Base-by-base conservation (phyloP, 1,284 basidiomycete genomes). In the Afroboletus lepidellus region DNA sequence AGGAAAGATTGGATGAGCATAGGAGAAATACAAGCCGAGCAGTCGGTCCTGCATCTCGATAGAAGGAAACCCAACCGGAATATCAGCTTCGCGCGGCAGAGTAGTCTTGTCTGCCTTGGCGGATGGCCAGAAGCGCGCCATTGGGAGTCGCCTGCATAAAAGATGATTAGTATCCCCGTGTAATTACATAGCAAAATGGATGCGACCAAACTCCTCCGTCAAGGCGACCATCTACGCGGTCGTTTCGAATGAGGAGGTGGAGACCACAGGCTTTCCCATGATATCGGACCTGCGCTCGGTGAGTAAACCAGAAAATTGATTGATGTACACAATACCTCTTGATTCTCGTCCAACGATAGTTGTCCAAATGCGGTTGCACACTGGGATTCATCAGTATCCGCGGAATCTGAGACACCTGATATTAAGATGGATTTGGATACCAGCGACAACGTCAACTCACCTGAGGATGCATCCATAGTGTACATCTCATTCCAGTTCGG, bases 321-420 rank as follows among this genome's bases (percentile, higher is more conserved):
- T 9, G 15, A 33, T 29, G 36, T 24, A 3, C 5, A 56, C 62
- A 16, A 11, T 57, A 86, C 87, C 72, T 93, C 88, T 62, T 81
- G 79, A 63, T 91, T 84, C 64, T 93, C 90, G 58, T 92, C 87
- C 38, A 93, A 71, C 3, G 88, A 90, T n/a, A 94, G 68, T 60
- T 88, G 84, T 4, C 91, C 90, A 38, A 85, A 72, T n/a, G 79
- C 74, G 55, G 68, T 69, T 1, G 54, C 50, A 33, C 54, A 61
- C n/a, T 62, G 51, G 6, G 57, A 62, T 20, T 59, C 69, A 38
- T 69, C 68, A 6, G 55, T 51, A 37, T 62, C 59, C 18, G 54
- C 66, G 25, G 61, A 62, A 42, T 60, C 62, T 62, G 48, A 42
- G 49, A 49, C 15, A 50, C 12, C 16, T 30, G 33, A 30, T 12